phyloP scores from a whole-genome alignment of 495 filamentous ascomycete genomes.

The Neurospora tetraspora region DNA sequence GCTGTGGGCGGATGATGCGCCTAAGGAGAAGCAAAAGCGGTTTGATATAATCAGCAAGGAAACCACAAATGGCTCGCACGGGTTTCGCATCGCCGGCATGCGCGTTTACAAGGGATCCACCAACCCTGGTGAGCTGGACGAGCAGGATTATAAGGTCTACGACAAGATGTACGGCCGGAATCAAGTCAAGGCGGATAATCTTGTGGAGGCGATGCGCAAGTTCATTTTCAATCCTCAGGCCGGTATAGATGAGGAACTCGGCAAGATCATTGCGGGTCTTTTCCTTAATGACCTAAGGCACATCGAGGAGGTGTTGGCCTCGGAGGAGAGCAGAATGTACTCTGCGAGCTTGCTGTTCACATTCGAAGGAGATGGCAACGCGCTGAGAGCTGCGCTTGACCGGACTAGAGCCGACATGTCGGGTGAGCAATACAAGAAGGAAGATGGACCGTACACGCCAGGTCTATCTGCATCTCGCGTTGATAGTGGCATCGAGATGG shows the following conservation, averaged over 20 bases:
- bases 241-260: slow-evolving; percentile 44
- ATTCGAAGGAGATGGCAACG: slow-evolving; percentile 77
- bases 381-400: slow-evolving; percentile 55
- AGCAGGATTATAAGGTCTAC: slow-evolving; percentile 57
- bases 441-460: neutral
- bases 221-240: slow-evolving; percentile 60
- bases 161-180: slow-evolving; percentile 79
- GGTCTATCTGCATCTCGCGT: slow-evolving; percentile 19
- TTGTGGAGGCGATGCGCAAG: slow-evolving; percentile 62
- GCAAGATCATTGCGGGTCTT: slow-evolving; percentile 46
- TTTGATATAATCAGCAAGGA: slow-evolving; percentile 69
- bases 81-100: slow-evolving; percentile 91
- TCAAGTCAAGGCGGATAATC: slow-evolving; percentile 56
- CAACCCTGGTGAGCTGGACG: slow-evolving; percentile 34
- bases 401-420: slow-evolving; percentile 38
- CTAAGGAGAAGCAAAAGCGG: slow-evolving; percentile 60
- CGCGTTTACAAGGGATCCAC: slow-evolving; percentile 66
- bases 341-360: slow-evolving; percentile 82
- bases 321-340: slow-evolving; percentile 86
- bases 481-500: slow-evolving; percentile 36
- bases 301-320: slow-evolving; percentile 55
- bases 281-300: slow-evolving; percentile 58
- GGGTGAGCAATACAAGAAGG: slow-evolving; percentile 11
- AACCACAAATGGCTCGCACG: slow-evolving; percentile 72
- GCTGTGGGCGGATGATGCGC: slow-evolving; percentile 79